Evolutionary conservation across 495 filamentous ascomycete species (phyloP), one percentile per base, ranked within the genome.

Genomic region (Annulohypoxylon bovei): DNA sequence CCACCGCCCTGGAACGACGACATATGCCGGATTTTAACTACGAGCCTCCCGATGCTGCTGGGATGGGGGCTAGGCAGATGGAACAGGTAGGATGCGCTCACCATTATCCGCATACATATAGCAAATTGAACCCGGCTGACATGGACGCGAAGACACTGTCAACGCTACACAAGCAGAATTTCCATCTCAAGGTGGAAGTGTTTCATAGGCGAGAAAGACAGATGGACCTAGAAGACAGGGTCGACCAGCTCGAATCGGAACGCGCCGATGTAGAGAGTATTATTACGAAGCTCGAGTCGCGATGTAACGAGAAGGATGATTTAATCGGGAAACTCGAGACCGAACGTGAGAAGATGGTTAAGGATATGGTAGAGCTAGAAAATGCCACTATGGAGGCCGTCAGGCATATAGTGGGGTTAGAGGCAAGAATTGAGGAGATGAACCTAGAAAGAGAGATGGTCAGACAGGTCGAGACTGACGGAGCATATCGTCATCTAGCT

Each of bases 121-220:
- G 18, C 65, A 50, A 50, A 30, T 44, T 56, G 7, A 30, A 20
- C 18, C 40, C 52, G 46, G 59, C 74, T 70, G 56, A 62, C 53
- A 37, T 53, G 8, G 27, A 57, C 28, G 22, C 5, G 20, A 37
- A 80, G 72, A 82, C 80, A 40, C 58, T 84, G 37, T 85, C 80
- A 18, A 92, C 87, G 50, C 80, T 97, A 47, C 89, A 90, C 74
- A 96, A 96, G 73, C 87, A 95, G 74, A 95, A 97, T 71, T 98
- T 97, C 74, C 92, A 94, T 74, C 82, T 98, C 62, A 97, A 97
- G 77, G 82, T 97, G 50, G 92, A 95, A 66, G 83, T 97, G 1
- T 92, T 87, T 71, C 91, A 97, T 68, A 85, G 90, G 52, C 88
- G 92, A 25, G 81, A 88, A 73, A 79, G 79, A 54, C 84, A 87